Evolutionary conservation across 2,329 filamentous ascomycete species (phyloP), one percentile per base, ranked within the genome.

Genomic region (Sarocladiaceae sp.): DNA sequence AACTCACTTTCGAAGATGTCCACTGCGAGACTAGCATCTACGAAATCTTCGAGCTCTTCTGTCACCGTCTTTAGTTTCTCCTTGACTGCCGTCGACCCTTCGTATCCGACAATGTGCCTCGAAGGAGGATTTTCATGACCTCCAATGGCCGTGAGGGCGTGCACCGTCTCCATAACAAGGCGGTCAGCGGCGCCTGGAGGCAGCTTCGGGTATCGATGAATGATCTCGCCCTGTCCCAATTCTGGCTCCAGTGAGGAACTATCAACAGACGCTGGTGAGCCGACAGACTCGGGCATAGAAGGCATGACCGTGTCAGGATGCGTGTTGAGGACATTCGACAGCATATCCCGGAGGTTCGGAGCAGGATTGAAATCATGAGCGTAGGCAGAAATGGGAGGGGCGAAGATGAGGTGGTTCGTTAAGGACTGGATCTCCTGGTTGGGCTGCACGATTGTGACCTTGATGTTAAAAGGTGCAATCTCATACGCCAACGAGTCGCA

Each of bases 51-150:
- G 46, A 97, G 68, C 67, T 97, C 93, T 61, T 97, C 90, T 50
- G 88, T 95, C 3, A 96, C 88, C 2, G 89, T 96, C 69, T 94
- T 95, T 45, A 98, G 69, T 67, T 97, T 97, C 66, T 97, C 93
- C 62, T 91, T 94, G 31, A 97, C 91, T 32, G 86, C 86, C 5
- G 80, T 75, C 11, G 91, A 85, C 1, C 88, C 91, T 62, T 97
- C 93, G 45, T 85, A 80, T 0, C 93, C 91, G 2, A 97, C 90
- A 55, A 97, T 96, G 60, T 97, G 91, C 24, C 93, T 74, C 1
- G 89, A 88, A 0, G 93, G 93, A 2, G 93, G 93, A 61, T 97
- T 97, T 59, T 96, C 90, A 60, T 96, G 90, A 0, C 91, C 93
- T 1, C 89, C 93, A 54, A 97, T 95, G 0, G 90, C 88, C 12